Evolutionary conservation across 2,329 filamentous ascomycete species (phyloP), one percentile per base, ranked within the genome.

Genomic region (Fusarium pseudonygamai): DNA sequence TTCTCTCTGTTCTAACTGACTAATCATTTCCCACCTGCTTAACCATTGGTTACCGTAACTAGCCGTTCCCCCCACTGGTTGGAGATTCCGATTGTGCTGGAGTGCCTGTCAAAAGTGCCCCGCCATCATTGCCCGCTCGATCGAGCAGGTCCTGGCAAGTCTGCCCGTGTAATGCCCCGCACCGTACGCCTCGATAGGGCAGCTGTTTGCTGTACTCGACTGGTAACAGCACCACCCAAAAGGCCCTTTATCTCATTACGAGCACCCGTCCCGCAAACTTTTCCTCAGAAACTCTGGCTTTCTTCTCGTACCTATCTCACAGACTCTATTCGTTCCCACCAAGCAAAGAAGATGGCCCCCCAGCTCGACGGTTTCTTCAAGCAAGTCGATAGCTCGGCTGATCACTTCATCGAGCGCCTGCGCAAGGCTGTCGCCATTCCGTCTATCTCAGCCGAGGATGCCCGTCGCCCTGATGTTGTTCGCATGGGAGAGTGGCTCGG

Each of bases 401-500:
- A 91, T 75, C 87, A 90, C 80, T 98, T 97, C 85, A 97, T 97
- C 83, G 93, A 97, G 78, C 92, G 96, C 77, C 90, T 99, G 69
- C 90, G 93, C 80, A 91, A 95, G 84, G 96, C 96, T 61, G 96
- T 99, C 68, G 96, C 95, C 59, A 99, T 99, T 79, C 96, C 96
- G 26, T 99, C 96, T 72, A 89, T 99, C 81, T 98, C 96, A 39
- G 93, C 96, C 53, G 95, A 98, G 72, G 94, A 96, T 80, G 92
- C 93, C 77, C 92, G 94, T 80, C 92, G 96, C 68, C 92, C 92
- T 62, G 95, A 99, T 88, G 96, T 99, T 72, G 91, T 99, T 80
- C 94, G 92, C 86, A 99, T 99, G 96, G 96, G 94, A 78, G 88
- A 97, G 79, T 99, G 92, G 82, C 92, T 99, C 72, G 94, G 92